Evolutionary conservation across 148 eudicot species (phyloP).

Genomic region (Pharnaceum exiguum): DNA sequence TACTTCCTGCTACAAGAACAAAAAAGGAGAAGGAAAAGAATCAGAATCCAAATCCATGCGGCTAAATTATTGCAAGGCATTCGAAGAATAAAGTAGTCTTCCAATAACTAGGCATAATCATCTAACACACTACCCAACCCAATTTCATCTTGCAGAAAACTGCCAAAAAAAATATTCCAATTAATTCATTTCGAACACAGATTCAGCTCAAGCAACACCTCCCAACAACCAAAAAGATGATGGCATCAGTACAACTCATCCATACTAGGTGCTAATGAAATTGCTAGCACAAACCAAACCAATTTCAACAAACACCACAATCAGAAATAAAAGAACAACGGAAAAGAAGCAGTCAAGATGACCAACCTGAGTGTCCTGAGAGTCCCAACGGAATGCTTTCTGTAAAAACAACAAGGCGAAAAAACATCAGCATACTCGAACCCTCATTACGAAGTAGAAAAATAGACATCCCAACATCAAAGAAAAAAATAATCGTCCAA

Average conservation of each 20-base stretch:
- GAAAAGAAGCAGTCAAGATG: not conserved
- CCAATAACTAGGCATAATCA: not conserved
- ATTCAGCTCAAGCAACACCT: too few relatives aligned
- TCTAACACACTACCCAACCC: too few relatives aligned
- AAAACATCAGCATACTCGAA: not conserved
- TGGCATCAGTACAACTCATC: too few relatives aligned
- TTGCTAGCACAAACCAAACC: too few relatives aligned
- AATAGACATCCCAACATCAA: not conserved
- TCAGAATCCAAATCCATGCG: conserved; percentile 5
- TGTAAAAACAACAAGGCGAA: conserved; percentile 32
- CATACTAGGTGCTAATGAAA: too few relatives aligned
- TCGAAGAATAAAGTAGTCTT: too few relatives aligned
- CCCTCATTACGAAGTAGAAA: not conserved
- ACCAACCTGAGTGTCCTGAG: conserved; percentile 63
- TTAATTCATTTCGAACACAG: too few relatives aligned
- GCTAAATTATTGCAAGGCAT: not conserved
- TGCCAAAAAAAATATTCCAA: too few relatives aligned
- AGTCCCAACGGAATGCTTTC: conserved; percentile 79
- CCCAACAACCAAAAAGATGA: too few relatives aligned
- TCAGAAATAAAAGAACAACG: not conserved
- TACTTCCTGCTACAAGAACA: conserved; percentile 51
- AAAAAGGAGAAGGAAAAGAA: conserved; percentile 3
- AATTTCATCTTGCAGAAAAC: too few relatives aligned
- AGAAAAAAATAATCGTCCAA: not conserved
- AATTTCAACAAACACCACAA: not conserved